Evolutionary conservation across 495 filamentous ascomycete genomes (phyloP).

Genomic region (Melanomma pulvis-pyrius): DNA sequence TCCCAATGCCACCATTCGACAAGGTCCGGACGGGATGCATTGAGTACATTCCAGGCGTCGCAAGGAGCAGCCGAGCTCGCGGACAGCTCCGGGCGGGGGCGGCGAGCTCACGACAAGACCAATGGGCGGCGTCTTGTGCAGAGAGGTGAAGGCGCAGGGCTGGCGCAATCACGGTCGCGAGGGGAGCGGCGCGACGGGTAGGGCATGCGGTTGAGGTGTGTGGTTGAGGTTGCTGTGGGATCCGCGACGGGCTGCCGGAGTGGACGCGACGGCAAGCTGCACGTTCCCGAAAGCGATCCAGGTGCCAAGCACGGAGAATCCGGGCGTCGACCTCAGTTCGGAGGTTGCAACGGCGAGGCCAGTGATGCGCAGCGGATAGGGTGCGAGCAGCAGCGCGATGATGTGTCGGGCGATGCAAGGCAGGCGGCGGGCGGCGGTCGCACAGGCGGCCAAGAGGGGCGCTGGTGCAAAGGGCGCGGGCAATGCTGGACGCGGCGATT

Average conservation of each 20-base stretch:
- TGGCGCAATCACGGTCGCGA: slow-evolving; percentile 10
- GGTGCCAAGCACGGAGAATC: slow-evolving; percentile 23
- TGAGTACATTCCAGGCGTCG: slow-evolving; percentile 38
- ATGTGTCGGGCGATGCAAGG: slow-evolving; percentile 24
- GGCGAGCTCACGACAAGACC: slow-evolving; percentile 12
- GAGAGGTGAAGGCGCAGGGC: slow-evolving; percentile 6
- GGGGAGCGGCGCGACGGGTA: slow-evolving; percentile 20
- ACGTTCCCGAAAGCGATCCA: slow-evolving; percentile 29
- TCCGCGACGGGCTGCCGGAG: slow-evolving; percentile 13
- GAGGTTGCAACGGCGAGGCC: slow-evolving; percentile 3
- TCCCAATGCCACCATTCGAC: slow-evolving; percentile 52
- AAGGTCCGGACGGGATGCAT: slow-evolving; percentile 32
- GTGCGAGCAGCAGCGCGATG: slow-evolving; percentile 11
- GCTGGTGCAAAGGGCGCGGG: neutral
- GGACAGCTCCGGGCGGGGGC: slow-evolving; percentile 25
- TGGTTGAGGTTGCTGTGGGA: slow-evolving; percentile 5
- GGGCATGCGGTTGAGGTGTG: slow-evolving; percentile 29
- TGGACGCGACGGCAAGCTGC: slow-evolving; percentile 26
- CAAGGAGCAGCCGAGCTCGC: slow-evolving; percentile 33
- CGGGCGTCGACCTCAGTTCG: slow-evolving; percentile 26
- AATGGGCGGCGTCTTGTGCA: slow-evolving; percentile 12
- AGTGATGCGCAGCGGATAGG: slow-evolving; percentile 7
- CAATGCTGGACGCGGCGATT: neutral
- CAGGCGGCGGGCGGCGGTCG: slow-evolving; percentile 13
- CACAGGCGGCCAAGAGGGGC: slow-evolving; percentile 9